Evolutionary conservation across 148 eudicot species (phyloP).

Genomic region (Amaranthus hypochondriacus): DNA sequence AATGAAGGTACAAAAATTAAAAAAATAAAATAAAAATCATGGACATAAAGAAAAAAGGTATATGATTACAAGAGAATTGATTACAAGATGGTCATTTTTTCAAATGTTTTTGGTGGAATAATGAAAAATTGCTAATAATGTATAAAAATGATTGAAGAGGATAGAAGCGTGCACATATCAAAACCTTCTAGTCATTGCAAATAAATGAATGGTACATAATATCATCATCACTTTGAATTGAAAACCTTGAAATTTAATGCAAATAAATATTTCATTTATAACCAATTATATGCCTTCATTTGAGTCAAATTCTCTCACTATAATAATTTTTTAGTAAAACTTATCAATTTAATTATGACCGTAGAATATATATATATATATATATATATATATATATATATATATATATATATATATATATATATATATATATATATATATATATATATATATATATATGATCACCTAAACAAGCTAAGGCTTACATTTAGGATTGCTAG

Average conservation of each 20-base stretch:
- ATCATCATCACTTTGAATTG: conserved; percentile 11
- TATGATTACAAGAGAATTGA: background rate
- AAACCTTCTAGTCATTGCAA: conserved; percentile 18
- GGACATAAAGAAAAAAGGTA: background rate
- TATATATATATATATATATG: no score
- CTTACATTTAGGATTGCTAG: conserved; percentile 23
- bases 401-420: no score
- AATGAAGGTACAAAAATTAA: background rate
- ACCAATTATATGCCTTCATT: background rate
- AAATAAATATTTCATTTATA: background rate
- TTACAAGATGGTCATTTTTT: background rate
- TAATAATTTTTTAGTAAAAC: no score
- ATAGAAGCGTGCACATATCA: conserved; percentile 27
- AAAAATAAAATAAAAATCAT: background rate
- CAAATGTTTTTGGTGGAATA: background rate
- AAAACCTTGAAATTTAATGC: background rate
- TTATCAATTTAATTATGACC: no score
- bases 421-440: no score
- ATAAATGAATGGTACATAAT: background rate
- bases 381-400: no score
- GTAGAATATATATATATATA: no score
- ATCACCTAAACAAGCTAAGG: conserved; percentile 19
- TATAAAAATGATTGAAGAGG: conserved; percentile 21
- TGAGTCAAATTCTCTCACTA: no score
- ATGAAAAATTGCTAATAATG: conserved; percentile 6